A percentile compares a stretch with the other conserved stretches of the same genome.
Evolutionary conservation across 441 rosid genomes (phyloP).

Genomic region (Adansonia rubrostipa): DNA sequence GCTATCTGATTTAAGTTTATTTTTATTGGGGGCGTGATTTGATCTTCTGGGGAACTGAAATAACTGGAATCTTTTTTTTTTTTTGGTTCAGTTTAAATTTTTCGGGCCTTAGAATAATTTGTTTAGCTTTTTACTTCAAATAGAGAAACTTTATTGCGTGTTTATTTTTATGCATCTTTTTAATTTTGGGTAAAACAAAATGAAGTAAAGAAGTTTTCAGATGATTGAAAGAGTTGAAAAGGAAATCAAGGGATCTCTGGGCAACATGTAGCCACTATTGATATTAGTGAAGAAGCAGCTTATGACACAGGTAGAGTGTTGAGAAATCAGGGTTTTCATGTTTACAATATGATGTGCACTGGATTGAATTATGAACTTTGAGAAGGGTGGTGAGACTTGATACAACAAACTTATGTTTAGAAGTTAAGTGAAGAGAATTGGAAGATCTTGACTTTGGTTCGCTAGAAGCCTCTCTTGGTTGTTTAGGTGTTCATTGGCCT

Average conservation of each 20-base stretch:
- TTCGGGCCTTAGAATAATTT: neutral
- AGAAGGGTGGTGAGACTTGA: no score
- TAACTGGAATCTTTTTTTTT: neutral
- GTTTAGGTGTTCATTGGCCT: neutral
- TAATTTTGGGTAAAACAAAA: neutral
- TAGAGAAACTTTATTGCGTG: neutral
- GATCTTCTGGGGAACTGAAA: conserved; percentile 22
- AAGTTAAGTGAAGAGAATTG: neutral
- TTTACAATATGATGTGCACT: no score
- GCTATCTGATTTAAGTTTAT: neutral
- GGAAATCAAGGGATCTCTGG: neutral
- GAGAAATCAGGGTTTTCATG: neutral
- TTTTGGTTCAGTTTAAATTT: neutral
- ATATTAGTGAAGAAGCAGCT: conserved; percentile 3
- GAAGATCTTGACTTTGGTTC: neutral
- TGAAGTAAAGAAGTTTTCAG: neutral
- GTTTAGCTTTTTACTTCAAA: neutral
- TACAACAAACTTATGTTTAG: neutral
- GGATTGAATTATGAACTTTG: no score
- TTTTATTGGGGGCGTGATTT: neutral
- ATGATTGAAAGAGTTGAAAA: neutral
- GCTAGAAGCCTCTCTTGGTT: neutral
- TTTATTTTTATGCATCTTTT: neutral
- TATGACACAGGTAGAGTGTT: neutral
- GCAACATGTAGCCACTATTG: neutral